Percentiles rank a stretch among this genome's conserved stretches.
These are phyloP conservation scores for Colletotrichum chlorophyti DNA, from an alignment of 2,329 filamentous ascomycete genomes.

Conservation along the genomic window DNA sequence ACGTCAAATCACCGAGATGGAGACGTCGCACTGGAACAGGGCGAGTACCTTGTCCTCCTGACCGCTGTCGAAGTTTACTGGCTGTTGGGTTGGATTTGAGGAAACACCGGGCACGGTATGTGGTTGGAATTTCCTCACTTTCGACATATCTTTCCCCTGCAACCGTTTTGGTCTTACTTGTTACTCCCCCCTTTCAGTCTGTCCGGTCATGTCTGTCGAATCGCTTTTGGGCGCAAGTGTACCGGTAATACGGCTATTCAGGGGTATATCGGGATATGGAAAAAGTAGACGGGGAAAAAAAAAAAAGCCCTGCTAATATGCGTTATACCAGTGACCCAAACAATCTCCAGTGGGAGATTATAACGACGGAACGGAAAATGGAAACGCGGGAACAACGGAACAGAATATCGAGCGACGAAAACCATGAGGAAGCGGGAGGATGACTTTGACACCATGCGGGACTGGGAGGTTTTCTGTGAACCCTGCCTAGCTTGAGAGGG, in stretches of 20 bases:
- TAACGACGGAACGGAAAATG: not conserved
- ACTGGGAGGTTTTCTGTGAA: conserved; percentile 22
- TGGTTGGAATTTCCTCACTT: conserved; percentile 1
- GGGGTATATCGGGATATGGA: too few relatives aligned
- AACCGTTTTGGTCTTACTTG: not conserved
- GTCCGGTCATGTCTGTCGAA: too few relatives aligned
- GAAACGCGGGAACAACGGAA: not conserved
- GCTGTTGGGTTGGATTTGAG: too few relatives aligned
- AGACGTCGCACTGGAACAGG: conserved; percentile 43
- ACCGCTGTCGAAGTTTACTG: conserved; percentile 9
- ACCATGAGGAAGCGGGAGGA: not conserved
- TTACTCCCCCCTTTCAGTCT: not conserved
- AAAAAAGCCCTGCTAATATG: conserved; percentile 19
- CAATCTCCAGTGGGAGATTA: not conserved
- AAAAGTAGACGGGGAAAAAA: not conserved
- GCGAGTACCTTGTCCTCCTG: conserved; percentile 45
- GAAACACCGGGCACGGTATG: too few relatives aligned
- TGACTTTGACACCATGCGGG: conserved; percentile 7
- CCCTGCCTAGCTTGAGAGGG: conserved; percentile 13
- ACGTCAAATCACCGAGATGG: conserved; percentile 62
- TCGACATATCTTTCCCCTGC: not conserved
- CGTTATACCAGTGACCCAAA: conserved; percentile 13
- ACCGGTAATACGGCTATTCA: too few relatives aligned
- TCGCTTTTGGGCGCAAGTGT: too few relatives aligned
- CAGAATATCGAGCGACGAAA: conserved; percentile 1